Evolutionary conservation across 202 grass and related monocot genomes (phyloP), one percentile per base, ranked within the genome.

Genomic region (Tripidium arundinaceum): DNA sequence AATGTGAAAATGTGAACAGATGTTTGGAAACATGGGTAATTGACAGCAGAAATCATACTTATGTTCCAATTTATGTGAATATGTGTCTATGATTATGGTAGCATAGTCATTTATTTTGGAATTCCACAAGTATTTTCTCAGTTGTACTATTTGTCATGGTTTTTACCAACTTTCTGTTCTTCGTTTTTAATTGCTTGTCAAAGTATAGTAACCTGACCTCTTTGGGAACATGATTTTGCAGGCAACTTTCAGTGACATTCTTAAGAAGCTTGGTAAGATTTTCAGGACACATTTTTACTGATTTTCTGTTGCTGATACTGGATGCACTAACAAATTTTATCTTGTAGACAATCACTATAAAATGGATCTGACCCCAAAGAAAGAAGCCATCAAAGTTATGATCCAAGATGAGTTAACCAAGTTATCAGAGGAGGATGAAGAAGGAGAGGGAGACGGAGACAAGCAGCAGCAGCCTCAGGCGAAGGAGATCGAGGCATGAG

Each of bases 241-340:
- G 97, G 91, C 92, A 75, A 99, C 97, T 76, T 99, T 99, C 76
- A 99, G 87, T 54, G 97, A 99, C 75, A 96, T 99, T 83, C 80
- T 99, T 65, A 91, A 92, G 87, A 93, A 93, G 89, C 90, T 99
- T 28, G 92, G 97, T 99, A 91, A 88, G 85, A 24, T 62, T 75
- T 82, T 55, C 21, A 80, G 62, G 49, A 85, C 0, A n/a, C n/a
- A n/a, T n/a, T n/a, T n/a, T n/a, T n/a, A n/a, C n/a, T n/a, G n/a
- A n/a, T n/a, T n/a, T n/a, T n/a, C n/a, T n/a, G n/a, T n/a, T n/a
- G n/a, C n/a, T n/a, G n/a, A n/a, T n/a, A n/a, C n/a, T n/a, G n/a
- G n/a, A n/a, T n/a, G n/a, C n/a, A n/a, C n/a, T n/a, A n/a, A n/a
- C n/a, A n/a, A n/a, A n/a, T n/a, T n/a, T n/a, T n/a, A n/a, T n/a